phyloP scores from a whole-genome alignment of 116 monocot species.

The Zostera marina region DNA sequence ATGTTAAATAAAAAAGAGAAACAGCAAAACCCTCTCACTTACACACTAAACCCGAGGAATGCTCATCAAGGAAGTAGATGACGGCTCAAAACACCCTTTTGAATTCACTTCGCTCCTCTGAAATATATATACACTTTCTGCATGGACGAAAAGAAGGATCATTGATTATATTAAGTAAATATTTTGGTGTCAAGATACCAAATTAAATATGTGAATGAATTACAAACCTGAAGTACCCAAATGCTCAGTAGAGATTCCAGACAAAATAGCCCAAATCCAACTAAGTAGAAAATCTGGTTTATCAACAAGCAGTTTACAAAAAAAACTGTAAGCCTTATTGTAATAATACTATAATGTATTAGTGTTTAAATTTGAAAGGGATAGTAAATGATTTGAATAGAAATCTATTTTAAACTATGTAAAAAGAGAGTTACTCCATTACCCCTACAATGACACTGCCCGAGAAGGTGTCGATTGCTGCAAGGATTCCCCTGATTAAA shows the following conservation, averaged over 20 bases:
- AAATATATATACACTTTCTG: constrained; percentile 7
- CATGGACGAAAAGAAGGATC: not conserved
- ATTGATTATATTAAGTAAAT: not conserved
- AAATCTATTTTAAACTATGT: too few relatives aligned
- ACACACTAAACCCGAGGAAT: too few relatives aligned
- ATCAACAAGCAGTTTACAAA: not conserved
- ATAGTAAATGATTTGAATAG: too few relatives aligned
- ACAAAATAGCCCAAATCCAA: constrained; percentile 21
- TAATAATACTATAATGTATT: too few relatives aligned
- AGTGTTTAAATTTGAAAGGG: too few relatives aligned
- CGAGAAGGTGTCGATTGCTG: constrained; percentile 52
- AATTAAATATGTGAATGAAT: not conserved
- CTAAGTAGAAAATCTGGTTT: constrained; percentile 16
- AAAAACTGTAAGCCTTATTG: not conserved
- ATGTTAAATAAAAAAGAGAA: too few relatives aligned
- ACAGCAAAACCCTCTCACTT: too few relatives aligned
- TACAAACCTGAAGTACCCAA: constrained; percentile 21
- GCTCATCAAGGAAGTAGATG: too few relatives aligned
- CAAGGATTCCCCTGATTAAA: constrained; percentile 57
- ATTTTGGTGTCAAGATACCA: too few relatives aligned
- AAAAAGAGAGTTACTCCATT: constrained; percentile 8
- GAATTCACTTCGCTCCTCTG: not conserved
- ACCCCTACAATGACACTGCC: constrained; percentile 48
- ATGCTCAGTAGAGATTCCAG: constrained; percentile 20
- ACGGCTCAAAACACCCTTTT: not conserved